These are phyloP conservation scores for Aspergillus carlsbadensis DNA, from an alignment of 495 filamentous ascomycete species.

Conservation along the genomic window DNA sequence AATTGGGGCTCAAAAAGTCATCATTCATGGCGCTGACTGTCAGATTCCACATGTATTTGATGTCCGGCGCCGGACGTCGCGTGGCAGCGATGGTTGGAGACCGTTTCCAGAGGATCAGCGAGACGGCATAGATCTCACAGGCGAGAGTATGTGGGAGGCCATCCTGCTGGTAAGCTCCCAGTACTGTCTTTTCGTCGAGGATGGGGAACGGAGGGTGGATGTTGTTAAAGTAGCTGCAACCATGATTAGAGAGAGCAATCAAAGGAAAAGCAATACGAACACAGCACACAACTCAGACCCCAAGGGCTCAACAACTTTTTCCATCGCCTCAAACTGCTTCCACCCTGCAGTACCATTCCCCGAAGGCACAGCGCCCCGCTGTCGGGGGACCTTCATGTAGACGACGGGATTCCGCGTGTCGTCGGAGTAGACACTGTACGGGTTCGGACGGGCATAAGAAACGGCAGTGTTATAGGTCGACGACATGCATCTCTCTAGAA, in stretches of 20 bases:
- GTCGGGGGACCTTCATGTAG: slow-evolving; percentile 5
- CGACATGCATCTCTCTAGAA: slow-evolving; percentile 6
- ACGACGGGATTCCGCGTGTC: slow-evolving; percentile 8
- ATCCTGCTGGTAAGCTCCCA: slow-evolving; percentile 5
- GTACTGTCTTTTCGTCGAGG: slow-evolving; percentile 5
- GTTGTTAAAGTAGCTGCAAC: neutral
- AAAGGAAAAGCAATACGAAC: neutral
- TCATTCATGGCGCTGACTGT: slow-evolving; percentile 12
- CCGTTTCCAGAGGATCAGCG: slow-evolving; percentile 6
- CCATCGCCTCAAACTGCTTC: slow-evolving; percentile 10
- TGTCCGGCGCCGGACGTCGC: slow-evolving; percentile 1
- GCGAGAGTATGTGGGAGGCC: slow-evolving; percentile 5
- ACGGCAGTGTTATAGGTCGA: slow-evolving; percentile 1
- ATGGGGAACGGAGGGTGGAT: slow-evolving; percentile 11
- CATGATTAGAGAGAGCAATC: neutral
- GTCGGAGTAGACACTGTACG: slow-evolving; percentile 11
- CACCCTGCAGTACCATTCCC: slow-evolving; percentile 7
- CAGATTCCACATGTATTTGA: slow-evolving; percentile 12
- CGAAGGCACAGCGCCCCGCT: slow-evolving; percentile 1
- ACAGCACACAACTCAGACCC: slow-evolving; percentile 3
- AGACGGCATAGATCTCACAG: slow-evolving; percentile 6
- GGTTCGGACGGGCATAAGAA: slow-evolving; percentile 9
- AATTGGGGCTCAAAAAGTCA: slow-evolving; percentile 6
- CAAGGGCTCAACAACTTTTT: slow-evolving; percentile 8
- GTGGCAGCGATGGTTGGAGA: neutral